phyloP scores from a whole-genome alignment of 805 yeast species.

The Ogataea dorogensis region DNA sequence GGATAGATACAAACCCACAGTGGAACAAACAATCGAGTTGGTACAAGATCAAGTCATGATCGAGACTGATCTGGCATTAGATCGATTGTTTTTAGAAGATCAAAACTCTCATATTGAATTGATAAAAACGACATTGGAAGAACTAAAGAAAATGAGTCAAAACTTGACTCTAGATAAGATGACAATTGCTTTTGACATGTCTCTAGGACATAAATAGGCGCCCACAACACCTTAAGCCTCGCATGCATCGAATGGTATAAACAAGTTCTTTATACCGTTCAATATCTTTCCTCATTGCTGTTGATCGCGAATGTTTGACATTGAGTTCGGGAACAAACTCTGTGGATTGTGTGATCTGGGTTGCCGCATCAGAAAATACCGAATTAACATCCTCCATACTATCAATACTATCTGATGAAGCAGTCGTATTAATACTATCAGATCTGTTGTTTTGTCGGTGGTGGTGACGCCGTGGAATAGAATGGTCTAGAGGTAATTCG shows the following conservation, averaged over 20 bases:
- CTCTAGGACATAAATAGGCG: conserved; percentile 4
- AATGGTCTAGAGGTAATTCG: conserved; percentile 28
- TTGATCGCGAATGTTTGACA: neutral
- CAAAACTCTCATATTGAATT: conserved; percentile 11
- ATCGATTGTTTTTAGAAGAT: conserved; percentile 18
- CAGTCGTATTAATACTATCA: conserved; percentile 7
- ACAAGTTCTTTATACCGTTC: conserved; percentile 28
- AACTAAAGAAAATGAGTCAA: conserved; percentile 4
- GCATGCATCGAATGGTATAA: conserved; percentile 30
- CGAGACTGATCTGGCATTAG: conserved; percentile 52
- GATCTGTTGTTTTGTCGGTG: conserved; percentile 8
- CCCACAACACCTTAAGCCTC: conserved; percentile 17
- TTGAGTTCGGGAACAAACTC: neutral
- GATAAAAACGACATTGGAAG: conserved; percentile 11
- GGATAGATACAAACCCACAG: conserved; percentile 18
- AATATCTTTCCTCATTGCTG: conserved; percentile 7
- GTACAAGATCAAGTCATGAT: conserved; percentile 36
- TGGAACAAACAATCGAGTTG: conserved; percentile 26
- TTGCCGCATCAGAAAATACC: conserved; percentile 10
- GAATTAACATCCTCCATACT: conserved; percentile 10
- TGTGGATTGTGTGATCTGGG: neutral
- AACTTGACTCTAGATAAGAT: conserved; percentile 10
- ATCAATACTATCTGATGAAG: conserved; percentile 7
- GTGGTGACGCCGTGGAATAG: conserved; percentile 31
- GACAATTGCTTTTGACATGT: conserved; percentile 13